A percentile compares a stretch with the other conserved stretches of the same genome.
phyloP scores from a whole-genome alignment of 2,329 filamentous ascomycete genomes.

The Cladosporium oxysporum region DNA sequence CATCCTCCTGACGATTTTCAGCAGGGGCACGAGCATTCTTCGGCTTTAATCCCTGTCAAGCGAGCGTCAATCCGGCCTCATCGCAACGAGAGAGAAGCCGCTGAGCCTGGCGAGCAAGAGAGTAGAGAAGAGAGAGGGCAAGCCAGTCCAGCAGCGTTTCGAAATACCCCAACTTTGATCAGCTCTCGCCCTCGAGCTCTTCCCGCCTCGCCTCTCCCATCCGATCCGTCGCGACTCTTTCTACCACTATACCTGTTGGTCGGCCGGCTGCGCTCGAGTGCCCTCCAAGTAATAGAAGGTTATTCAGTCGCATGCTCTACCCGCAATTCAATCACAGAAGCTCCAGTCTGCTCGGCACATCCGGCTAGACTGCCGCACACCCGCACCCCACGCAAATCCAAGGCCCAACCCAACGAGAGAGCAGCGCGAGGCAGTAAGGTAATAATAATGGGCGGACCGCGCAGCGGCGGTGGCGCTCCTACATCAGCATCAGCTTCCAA shows the following conservation, averaged over 20 bases:
- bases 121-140: not conserved
- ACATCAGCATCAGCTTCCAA: slow-evolving; percentile 2
- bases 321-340: not conserved
- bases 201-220: not conserved
- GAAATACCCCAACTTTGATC: not conserved
- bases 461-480: slow-evolving; percentile 16
- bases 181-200: not conserved
- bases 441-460: slow-evolving; percentile 14
- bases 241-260: not conserved
- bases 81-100: not conserved
- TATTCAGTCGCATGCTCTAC: not conserved
- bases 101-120: slow-evolving; percentile 1
- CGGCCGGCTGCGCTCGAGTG: not conserved
- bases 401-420: not conserved
- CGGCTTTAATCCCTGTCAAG: slow-evolving; percentile 5
- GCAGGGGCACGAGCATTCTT: slow-evolving; percentile 9
- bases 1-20: slow-evolving; percentile 13
- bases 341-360: slow-evolving; percentile 5
- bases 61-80: slow-evolving; percentile 2
- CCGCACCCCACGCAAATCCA: slow-evolving; percentile 15
- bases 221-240: not conserved
- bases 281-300: not conserved
- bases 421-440: not conserved
- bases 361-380: not conserved
- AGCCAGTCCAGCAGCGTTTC: slow-evolving; percentile 4